Evolutionary conservation across 208 protist genomes (phyloP), one percentile per base, ranked within the genome.

Genomic region (Acanthamoeba healyi): DNA sequence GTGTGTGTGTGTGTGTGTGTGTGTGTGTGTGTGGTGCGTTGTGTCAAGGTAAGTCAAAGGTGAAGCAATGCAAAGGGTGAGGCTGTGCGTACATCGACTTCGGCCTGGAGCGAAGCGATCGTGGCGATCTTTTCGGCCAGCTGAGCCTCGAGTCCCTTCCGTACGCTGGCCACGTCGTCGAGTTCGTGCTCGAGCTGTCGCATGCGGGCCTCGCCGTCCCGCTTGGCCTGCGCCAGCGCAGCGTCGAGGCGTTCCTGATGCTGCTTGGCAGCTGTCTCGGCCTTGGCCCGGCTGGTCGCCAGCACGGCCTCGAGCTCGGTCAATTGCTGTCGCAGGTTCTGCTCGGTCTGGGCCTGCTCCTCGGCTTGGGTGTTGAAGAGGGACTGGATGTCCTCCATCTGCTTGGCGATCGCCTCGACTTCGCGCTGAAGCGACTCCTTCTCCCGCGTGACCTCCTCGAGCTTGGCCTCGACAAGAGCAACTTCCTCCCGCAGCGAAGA

Each of bases 161-260:
- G 38, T 2, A 22, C 74, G 44, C 9, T 19, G 24, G 29, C 17
- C 1, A 56, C 32, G 44, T 26, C 19, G 38, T 36, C 15, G 40
- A 84, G 42, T 1, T 84, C 74, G 26, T n/a, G 10, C 74, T 54
- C 74, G 9, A 84, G 74, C 74, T 84, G 74, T 36, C 74, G 74
- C 32, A 84, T 0, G 24, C 74, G 74, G 32, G 40, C 74, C 15
- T 84, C 74, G 74, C 26, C 40, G 4, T 84, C 74, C 1, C 19
- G 22, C 74, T 56, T 54, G 42, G 22, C 2, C 14, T n/a, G 38
- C 0, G 9, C 10, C 40, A 84, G 17, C 42, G 26, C 72, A 9
- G 72, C 22, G 17, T 56, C 74, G 24, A 84, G 19, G 26, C 32
- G 42, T 42, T 84, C 6, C 44, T 84, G 14, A 24, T 84, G 42